phyloP scores from a whole-genome alignment of 2,329 filamentous ascomycete species.

The Rhexocercosporidium sp. region DNA sequence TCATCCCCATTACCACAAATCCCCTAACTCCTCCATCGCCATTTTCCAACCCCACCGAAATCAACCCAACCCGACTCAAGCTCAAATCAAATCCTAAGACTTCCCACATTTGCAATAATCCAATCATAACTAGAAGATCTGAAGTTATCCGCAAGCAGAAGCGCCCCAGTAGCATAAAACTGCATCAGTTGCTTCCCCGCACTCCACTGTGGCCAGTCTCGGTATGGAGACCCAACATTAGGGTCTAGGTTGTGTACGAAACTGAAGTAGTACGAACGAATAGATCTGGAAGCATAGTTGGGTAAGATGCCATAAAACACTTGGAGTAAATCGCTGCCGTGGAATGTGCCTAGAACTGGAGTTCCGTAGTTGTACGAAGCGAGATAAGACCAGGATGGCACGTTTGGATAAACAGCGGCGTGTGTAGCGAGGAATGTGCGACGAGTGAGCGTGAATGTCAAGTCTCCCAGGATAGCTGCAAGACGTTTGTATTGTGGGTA shows the following conservation, averaged over 20 bases:
- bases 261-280: slow-evolving; percentile 73
- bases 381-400: slow-evolving; percentile 77
- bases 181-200: slow-evolving; percentile 55
- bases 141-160: slow-evolving; percentile 54
- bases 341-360: slow-evolving; percentile 76
- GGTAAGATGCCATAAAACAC: slow-evolving; percentile 55
- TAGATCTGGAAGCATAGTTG: slow-evolving; percentile 56
- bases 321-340: slow-evolving; percentile 71
- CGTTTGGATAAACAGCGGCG: slow-evolving; percentile 53
- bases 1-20: too few species aligned
- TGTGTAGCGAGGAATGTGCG: slow-evolving; percentile 63
- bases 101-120: slow-evolving; percentile 42
- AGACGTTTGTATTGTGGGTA: slow-evolving; percentile 80
- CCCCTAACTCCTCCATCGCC: neutral
- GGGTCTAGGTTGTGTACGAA: slow-evolving; percentile 76
- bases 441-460: slow-evolving; percentile 74
- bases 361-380: slow-evolving; percentile 72
- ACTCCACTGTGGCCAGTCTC: slow-evolving; percentile 60
- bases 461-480: slow-evolving; percentile 76
- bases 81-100: slow-evolving; percentile 15
- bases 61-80: neutral
- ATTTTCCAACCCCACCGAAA: neutral
- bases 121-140: slow-evolving; percentile 50
- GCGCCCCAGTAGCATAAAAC: slow-evolving; percentile 47
- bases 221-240: slow-evolving; percentile 55